Base-by-base conservation (phyloP, 2,329 filamentous ascomycete species). In the Aspergillus sp. region DNA sequence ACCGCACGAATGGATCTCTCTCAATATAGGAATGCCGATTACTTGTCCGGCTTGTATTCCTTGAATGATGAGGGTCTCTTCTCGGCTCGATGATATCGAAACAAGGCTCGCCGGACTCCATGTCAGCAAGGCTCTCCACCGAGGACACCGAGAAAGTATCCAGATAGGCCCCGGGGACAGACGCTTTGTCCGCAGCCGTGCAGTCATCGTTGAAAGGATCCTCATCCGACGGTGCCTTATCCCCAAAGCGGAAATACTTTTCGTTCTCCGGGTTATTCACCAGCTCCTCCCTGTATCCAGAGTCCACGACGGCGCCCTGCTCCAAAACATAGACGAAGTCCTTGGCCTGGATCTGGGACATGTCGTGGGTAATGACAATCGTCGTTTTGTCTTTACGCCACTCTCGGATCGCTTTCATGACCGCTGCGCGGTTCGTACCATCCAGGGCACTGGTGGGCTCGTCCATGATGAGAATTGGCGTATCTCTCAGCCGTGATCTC, bases 351-450 rank as follows among this genome's bases (percentile, higher is more conserved):
- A 96, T 89, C 43, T 89, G 82, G 0, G 75, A 72, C 19, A 91
- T 72, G 42, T 96, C 86, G 49, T 96, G 89, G 0, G 91, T 95
- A 47, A 96, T 89, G 43, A 96, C 76, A 32, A 96, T 83, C 0
- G 89, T 96, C 0, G 88, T 95, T 53, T 84, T 91, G 0, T 74
- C 80, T 22, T 62, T 65, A 14, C 91, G 72, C 89, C 86, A 95
- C 13, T 71, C 51, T 5, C 85, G 71, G 32, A 95, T 80, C 0
- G 78, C 75, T 26, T 82, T 74, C 68, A 93, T 80, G 24, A 94
- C 72, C 8, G 78, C 57, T 0, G 62, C 62, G 39, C 80, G 73
- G 35, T 73, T 88, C 7, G 72, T 67, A n/a, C 78, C 74, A 47
- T 96, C 89, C 7, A 96, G 64, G 0, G 84, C 84, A 55, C 85